A percentile compares a stretch with the other conserved stretches of the same genome.
phyloP scores from a whole-genome alignment of 257 asterid species.

The Solanum neorickii region DNA sequence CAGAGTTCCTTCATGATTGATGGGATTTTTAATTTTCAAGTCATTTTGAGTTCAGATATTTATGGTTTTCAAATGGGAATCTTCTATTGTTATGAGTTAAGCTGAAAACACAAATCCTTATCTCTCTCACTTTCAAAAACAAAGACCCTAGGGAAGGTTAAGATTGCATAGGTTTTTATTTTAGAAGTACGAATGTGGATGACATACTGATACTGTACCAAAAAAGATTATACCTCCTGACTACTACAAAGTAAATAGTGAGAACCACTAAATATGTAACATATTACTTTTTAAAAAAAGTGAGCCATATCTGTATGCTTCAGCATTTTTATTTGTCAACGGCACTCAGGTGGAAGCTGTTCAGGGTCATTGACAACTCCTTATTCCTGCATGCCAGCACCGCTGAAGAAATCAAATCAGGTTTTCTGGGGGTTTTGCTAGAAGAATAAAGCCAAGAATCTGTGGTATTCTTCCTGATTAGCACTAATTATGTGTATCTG shows the following conservation, averaged over 20 bases:
- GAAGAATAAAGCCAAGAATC: not conserved
- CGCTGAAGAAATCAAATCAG: not conserved
- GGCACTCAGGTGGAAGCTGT: not conserved
- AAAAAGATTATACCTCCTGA: not conserved
- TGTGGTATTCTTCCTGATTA: not conserved
- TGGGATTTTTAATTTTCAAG: not conserved
- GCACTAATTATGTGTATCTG: not conserved
- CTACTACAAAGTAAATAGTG: not conserved
- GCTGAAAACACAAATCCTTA: not conserved
- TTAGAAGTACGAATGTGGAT: not conserved
- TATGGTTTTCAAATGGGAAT: not conserved
- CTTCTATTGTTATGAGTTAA: not conserved
- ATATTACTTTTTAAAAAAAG: not conserved
- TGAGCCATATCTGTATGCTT: not conserved
- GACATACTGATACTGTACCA: not conserved
- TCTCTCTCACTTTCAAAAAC: not conserved
- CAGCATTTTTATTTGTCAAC: not conserved
- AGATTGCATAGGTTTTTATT: not conserved
- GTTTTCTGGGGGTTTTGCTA: not conserved
- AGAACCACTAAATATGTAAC: not conserved
- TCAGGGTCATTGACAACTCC: not conserved
- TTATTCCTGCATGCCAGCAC: not conserved
- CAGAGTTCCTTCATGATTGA: not conserved
- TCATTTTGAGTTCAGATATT: not conserved
- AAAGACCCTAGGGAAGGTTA: not conserved